phyloP scores from a whole-genome alignment of 176 grass and related monocot species.

The Bonia amplexicaulis region DNA sequence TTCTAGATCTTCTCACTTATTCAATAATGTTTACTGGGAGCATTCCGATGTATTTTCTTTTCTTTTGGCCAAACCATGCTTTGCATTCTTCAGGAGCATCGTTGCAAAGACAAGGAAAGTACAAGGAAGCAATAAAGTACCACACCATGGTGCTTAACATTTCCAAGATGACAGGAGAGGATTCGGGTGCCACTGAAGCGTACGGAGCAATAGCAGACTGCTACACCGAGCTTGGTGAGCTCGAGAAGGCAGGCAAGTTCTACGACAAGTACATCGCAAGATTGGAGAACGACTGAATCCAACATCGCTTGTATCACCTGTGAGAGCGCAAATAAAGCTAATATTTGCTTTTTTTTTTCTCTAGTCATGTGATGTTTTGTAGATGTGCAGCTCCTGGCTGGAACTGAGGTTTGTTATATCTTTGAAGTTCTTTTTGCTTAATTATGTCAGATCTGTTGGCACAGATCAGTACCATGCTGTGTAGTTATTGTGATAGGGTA shows the following conservation, averaged over 20 bases:
- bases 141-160: constrained; percentile 78
- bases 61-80: neutral
- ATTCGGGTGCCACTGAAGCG: constrained; percentile 80
- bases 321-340: neutral
- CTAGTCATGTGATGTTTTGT: neutral
- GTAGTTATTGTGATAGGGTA: neutral
- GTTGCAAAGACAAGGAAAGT: constrained; percentile 87
- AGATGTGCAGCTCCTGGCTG: neutral
- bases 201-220: constrained; percentile 95
- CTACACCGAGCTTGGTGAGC: constrained; percentile 89
- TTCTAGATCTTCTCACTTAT: no score
- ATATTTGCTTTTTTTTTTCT: neutral
- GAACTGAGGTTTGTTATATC: neutral
- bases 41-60: neutral
- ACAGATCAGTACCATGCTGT: neutral
- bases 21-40: neutral
- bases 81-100: constrained; percentile 69
- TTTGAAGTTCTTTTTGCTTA: neutral
- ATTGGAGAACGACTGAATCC: constrained; percentile 70
- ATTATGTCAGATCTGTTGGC: neutral
- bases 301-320: neutral
- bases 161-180: constrained; percentile 64
- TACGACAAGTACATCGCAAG: constrained; percentile 87
- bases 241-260: constrained; percentile 88
- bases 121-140: constrained; percentile 93